Base-by-base conservation (phyloP, 129 eudicot species). In the Tagetes patula region DNA sequence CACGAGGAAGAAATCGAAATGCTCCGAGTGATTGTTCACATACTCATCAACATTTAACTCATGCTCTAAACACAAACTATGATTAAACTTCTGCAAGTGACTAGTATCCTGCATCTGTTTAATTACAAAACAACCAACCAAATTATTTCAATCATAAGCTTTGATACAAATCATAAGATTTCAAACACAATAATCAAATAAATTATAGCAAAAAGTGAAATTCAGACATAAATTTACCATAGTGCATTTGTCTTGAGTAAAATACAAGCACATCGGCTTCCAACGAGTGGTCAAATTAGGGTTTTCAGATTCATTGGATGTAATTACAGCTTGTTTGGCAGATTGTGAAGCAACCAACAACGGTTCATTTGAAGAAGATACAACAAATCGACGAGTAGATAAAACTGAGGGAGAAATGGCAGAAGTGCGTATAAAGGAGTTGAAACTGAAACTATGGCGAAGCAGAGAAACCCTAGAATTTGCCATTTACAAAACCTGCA, bases 211-310 rank as follows among this genome's bases (percentile, higher is more conserved):
- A 11, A 62, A 34, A 4, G 38, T 63, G 52, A 74, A 74, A 74
- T 36, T 37, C 47, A 42, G 49, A 49, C 45, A 69, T 12, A 70
- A 56, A 65, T 30, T 75, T 85, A 89, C 98, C 96, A 69, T 80
- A 12, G 95, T 82, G 84, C 98, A 92, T 75, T 76, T 85, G 42
- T 84, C 91, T 78, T 92, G 98, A 32, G 98, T 89, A 73, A 69
- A 82, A 38, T 89, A 92, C 70, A 92, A 71, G 66, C 98, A 92
- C 85, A 82, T 79, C 6, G 98, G 96, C 77, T 81, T 89, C 98
- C 98, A 92, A 6, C 83, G 73, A 54, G 37, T 50, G 38, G 1
- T 77, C 34, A 20, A 58, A 6, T 9, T 73, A 41, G 73, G 73
- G 45, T 60, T 69, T 31, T 63, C 75, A 55, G 77, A 40, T 36